Conservation (phyloP, 2,329 filamentous ascomycete species). For the Juglanconis oblonga region DNA sequence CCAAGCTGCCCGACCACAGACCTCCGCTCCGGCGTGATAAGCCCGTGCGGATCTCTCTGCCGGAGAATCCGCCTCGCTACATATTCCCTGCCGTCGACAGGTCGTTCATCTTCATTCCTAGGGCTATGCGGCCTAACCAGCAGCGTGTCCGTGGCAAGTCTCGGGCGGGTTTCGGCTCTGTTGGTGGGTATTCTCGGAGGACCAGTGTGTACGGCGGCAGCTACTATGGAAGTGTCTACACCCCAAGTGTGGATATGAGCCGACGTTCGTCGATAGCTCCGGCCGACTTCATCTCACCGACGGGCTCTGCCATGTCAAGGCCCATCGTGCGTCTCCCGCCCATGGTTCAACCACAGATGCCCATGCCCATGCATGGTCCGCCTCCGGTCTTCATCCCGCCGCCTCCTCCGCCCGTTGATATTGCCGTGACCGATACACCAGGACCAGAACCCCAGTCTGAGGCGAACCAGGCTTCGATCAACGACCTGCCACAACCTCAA, state of each 20-base stretch:
- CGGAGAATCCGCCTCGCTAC: conserved; percentile 74
- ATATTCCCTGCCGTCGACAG: conserved; percentile 87
- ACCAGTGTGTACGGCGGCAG: conserved; percentile 78
- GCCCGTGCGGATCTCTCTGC: conserved; percentile 89
- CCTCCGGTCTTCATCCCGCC: conserved; percentile 20
- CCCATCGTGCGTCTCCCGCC: conserved; percentile 85
- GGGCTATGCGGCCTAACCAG: conserved; percentile 89
- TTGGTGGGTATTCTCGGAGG: conserved; percentile 68
- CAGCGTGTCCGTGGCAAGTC: conserved; percentile 75
- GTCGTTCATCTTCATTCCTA: conserved; percentile 97
- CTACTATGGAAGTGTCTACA: conserved; percentile 72
- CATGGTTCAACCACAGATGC: conserved; percentile 33
- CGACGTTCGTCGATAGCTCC: conserved; percentile 76
- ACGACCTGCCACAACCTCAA: conserved; percentile 55
- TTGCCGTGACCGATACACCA: conserved; percentile 10
- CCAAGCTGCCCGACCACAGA: conserved; percentile 88
- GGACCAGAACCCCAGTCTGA: conserved; percentile 8
- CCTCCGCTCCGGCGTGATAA: conserved; percentile 94
- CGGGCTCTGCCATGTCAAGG: conserved; percentile 74
- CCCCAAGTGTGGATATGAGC: conserved; percentile 81
- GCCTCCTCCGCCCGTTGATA: conserved; percentile 20
- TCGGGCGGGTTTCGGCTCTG: conserved; percentile 65
- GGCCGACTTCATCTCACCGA: conserved; percentile 75
- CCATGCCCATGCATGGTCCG: conserved; percentile 23
- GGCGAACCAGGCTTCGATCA: conserved; percentile 39